Base-by-base conservation (phyloP, 2,329 filamentous ascomycete species). In the Graphilbum ipis-grandicollis region DNA sequence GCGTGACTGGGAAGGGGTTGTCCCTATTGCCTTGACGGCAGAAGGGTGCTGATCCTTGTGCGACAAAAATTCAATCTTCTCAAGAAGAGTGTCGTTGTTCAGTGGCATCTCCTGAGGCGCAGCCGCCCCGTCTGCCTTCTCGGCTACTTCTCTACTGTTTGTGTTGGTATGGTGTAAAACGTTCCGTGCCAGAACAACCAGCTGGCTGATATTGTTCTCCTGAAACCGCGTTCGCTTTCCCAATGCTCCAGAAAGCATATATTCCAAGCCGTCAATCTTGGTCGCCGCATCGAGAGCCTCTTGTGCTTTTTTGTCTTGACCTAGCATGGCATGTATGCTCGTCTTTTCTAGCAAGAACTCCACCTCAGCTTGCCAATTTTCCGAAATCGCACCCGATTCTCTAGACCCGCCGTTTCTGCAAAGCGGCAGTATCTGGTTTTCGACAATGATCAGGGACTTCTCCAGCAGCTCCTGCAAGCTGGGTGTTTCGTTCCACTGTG, bases 21-120 rank as follows among this genome's bases (percentile, higher is more conserved):
- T 28, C 12, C 8, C 26, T 28, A 13, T 13, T n/a, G 26, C 10
- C n/a, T n/a, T 28, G 26, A 7, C 21, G 21, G 31, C 53, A 50
- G 46, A 1, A 49, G n/a, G 8, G 8, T 3, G 17, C 12, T 14
- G 13, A 2, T 23, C 23, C 7, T 35, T 30, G 46, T 9, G 44
- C 29, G 53, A 48, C 5, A 72, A 68, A 50, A 94, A 98, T 1
- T 79, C 68, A 29, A 98, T 88, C 3, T 75, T 71, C 52, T 98
- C 90, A 2, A 96, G 65, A 0, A 98, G 65, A 0, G 90, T 96
- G 52, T 98, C 90, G 48, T 98, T 82, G 50, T 96, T 92, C 4
- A 96, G 60, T 26, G 79, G 69, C 13, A 96, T 54, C 3, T 78
- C 76, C 46, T 78, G 69, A 0, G 85, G 84, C 19, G 57, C 59